phyloP scores from a whole-genome alignment of 2,329 filamentous ascomycete species.

The Aureobasidium mangrovei region DNA sequence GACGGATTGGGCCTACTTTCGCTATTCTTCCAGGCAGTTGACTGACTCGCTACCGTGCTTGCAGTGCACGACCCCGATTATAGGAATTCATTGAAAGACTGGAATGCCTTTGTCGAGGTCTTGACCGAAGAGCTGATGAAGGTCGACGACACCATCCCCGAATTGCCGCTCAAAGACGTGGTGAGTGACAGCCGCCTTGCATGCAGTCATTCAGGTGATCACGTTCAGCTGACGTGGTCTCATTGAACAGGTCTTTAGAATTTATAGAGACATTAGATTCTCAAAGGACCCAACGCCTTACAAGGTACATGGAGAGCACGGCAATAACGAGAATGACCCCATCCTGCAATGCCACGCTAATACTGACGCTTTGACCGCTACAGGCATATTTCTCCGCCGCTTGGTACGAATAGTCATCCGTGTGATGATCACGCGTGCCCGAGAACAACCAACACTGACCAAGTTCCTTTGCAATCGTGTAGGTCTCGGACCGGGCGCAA shows the following conservation, averaged over 20 bases:
- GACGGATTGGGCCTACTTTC: background rate
- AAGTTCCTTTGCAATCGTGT: conserved; percentile 1
- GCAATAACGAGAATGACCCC: background rate
- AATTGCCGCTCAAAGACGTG: conserved; percentile 76
- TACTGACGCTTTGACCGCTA: conserved; percentile 11
- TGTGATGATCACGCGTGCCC: background rate
- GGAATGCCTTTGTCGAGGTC: conserved; percentile 66
- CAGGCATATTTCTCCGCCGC: conserved; percentile 75
- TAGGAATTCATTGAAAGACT: conserved; percentile 69
- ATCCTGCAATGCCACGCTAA: background rate
- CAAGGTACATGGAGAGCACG: conserved; percentile 50
- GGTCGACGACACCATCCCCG: conserved; percentile 72
- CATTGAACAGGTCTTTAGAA: conserved; percentile 58
- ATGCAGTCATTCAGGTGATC: background rate
- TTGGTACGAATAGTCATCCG: conserved; percentile 43
- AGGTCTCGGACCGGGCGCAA: conserved; percentile 79
- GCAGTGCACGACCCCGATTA: conserved; percentile 73
- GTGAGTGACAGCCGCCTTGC: conserved; percentile 32
- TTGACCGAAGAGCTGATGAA: conserved; percentile 63
- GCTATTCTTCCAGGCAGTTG: background rate
- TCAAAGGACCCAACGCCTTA: conserved; percentile 78
- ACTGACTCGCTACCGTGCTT: conserved; percentile 1
- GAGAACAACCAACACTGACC: conserved; percentile 11
- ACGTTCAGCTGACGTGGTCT: background rate
- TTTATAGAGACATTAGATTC: conserved; percentile 80